Percentiles rank a stretch among this genome's conserved stretches.
Evolutionary conservation across 2,329 filamentous ascomycete species (phyloP).

Genomic region (Microdochium trichocladiopsis): DNA sequence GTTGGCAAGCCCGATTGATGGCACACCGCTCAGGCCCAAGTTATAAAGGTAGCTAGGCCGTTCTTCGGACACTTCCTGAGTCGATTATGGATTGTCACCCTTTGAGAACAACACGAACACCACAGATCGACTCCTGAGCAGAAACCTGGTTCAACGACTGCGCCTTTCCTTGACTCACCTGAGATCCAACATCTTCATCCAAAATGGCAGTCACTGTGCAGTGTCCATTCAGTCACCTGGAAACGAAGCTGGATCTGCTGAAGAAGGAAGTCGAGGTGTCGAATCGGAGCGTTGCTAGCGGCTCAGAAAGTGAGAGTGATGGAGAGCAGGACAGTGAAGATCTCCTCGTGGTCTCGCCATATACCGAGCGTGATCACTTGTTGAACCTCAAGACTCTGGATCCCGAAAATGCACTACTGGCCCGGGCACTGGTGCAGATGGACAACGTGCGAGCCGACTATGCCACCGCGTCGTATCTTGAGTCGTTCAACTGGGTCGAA

Average conservation of each 20-base stretch:
- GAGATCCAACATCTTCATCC: neutral
- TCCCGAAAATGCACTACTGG: conserved; percentile 59
- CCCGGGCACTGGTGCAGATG: conserved; percentile 62
- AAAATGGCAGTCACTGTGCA: neutral
- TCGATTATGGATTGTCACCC: no score
- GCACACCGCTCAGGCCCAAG: neutral
- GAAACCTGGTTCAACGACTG: no score
- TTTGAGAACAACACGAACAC: no score
- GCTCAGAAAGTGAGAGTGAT: neutral
- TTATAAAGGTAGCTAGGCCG: neutral
- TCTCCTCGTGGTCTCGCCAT: conserved; percentile 66
- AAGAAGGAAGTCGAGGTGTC: neutral
- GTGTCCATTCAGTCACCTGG: neutral
- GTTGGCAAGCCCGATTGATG: neutral
- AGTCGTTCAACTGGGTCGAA: conserved; percentile 70
- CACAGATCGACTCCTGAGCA: no score
- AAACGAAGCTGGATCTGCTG: neutral
- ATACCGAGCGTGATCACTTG: conserved; percentile 62
- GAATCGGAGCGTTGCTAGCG: neutral
- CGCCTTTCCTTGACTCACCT: neutral
- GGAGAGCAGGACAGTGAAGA: conserved; percentile 8
- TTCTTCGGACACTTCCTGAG: neutral
- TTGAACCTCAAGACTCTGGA: conserved; percentile 65
- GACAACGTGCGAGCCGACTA: conserved; percentile 61
- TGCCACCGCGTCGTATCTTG: conserved; percentile 65